These are phyloP conservation scores for Setomelanomma holmii DNA, from an alignment of 2,329 filamentous ascomycete species.

Conservation along the genomic window DNA sequence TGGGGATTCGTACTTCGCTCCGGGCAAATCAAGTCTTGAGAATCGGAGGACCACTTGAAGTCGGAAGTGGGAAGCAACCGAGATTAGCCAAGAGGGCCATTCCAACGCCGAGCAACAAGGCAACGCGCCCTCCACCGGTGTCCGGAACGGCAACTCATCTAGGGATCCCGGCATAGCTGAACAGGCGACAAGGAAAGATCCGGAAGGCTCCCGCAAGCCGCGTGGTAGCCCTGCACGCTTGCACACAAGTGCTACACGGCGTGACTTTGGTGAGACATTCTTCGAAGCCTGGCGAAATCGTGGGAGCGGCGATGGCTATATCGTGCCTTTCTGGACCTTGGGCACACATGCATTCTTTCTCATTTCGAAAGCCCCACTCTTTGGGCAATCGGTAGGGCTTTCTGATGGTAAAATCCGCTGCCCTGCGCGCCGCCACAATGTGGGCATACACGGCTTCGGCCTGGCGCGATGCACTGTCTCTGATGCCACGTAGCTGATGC, in stretches of 20 bases:
- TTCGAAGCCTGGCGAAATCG: background rate
- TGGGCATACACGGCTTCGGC: background rate
- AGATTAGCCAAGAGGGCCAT: too few relatives aligned
- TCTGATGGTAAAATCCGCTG: background rate
- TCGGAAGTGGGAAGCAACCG: background rate
- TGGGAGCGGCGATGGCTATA: background rate
- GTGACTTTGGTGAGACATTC: background rate
- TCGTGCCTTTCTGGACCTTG: background rate
- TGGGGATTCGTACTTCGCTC: background rate
- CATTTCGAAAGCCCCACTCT: conserved; percentile 4
- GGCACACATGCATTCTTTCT: conserved; percentile 1
- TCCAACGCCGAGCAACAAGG: background rate
- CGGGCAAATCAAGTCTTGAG: background rate
- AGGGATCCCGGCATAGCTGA: background rate
- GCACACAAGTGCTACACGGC: background rate
- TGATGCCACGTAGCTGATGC: background rate
- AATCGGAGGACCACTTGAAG: background rate
- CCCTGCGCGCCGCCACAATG: background rate
- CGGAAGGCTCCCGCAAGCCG: background rate
- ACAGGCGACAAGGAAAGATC: background rate
- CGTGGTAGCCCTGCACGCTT: background rate
- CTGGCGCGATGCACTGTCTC: background rate
- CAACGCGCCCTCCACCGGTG: background rate
- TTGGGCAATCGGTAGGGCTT: background rate
- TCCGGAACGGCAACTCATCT: background rate